These are phyloP conservation scores for Brassica carinata DNA, from an alignment of 345 rosid genomes.

Conservation along the genomic window DNA sequence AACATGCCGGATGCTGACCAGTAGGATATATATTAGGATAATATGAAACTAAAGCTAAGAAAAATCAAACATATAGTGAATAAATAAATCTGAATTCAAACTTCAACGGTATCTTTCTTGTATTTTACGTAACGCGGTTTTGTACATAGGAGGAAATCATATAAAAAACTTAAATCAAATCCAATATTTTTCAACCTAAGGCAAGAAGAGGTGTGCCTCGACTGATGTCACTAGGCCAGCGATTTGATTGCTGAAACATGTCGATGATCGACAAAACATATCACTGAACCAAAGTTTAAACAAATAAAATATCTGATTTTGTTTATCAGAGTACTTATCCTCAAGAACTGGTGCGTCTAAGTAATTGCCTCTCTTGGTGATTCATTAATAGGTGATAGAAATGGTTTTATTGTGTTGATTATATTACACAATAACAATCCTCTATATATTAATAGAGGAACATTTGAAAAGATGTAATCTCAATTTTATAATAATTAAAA, in stretches of 20 bases:
- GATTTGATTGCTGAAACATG: not conserved
- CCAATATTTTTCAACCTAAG: not conserved
- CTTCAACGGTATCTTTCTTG: not conserved
- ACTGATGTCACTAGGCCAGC: not conserved
- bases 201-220: not conserved
- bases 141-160: not conserved
- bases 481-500: no score
- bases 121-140: not conserved
- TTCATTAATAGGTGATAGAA: conserved; percentile 9
- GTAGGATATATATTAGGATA: not conserved
- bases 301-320: no score
- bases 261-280: not conserved
- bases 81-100: not conserved
- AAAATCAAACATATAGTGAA: not conserved
- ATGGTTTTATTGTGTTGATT: conserved; percentile 6
- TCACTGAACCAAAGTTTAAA: not conserved
- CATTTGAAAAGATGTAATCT: no score
- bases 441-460: no score
- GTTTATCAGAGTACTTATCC: not conserved
- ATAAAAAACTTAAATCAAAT: not conserved
- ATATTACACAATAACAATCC: not conserved
- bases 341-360: not conserved
- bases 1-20: not conserved
- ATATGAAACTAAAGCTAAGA: not conserved
- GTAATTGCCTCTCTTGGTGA: not conserved